A percentile compares a stretch with the other conserved stretches of the same genome.
phyloP scores from a whole-genome alignment of 2,329 filamentous ascomycete species.

The Ophiostoma fasciatum region DNA sequence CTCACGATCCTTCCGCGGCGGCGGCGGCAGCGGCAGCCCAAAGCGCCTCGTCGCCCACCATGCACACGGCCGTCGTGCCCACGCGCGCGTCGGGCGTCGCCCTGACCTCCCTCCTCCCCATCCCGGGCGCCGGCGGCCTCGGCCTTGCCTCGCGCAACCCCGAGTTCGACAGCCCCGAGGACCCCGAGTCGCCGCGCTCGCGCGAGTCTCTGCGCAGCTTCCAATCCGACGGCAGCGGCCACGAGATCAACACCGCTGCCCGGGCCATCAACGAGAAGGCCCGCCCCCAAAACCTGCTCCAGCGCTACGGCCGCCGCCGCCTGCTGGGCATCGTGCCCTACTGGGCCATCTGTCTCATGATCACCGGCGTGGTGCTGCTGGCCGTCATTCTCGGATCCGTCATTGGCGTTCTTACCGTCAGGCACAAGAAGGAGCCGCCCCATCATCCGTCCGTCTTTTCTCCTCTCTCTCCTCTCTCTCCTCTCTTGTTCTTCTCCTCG shows the following conservation, averaged over 20 bases:
- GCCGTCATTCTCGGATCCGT: conserved; percentile 42
- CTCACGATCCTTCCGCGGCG: too few species aligned
- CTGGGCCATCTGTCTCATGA: conserved; percentile 42
- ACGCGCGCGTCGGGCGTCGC: too few species aligned
- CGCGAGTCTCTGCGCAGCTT: conserved; percentile 38
- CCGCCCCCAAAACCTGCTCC: conserved; percentile 34
- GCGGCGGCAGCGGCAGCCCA: too few species aligned
- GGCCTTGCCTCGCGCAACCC: conserved; percentile 46
- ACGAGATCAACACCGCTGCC: conserved; percentile 39
- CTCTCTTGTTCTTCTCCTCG: neutral
- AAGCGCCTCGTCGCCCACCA: too few species aligned
- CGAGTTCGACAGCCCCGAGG: conserved; percentile 44
- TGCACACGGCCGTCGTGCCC: too few species aligned
- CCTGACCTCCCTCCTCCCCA: conserved; percentile 13
- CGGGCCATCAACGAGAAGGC: conserved; percentile 34
- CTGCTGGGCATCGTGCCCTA: conserved; percentile 45
- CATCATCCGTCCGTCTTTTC: conserved; percentile 1
- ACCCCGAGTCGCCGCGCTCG: conserved; percentile 34
- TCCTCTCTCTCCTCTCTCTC: neutral
- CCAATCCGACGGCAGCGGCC: conserved; percentile 32
- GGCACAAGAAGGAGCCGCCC: conserved; percentile 16
- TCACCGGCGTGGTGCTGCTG: conserved; percentile 34
- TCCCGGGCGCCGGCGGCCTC: conserved; percentile 45
- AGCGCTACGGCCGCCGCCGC: conserved; percentile 36
- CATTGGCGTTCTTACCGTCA: conserved; percentile 30